These are phyloP conservation scores for Calonectria fujianensis DNA, from an alignment of 2,329 filamentous ascomycete species.

Conservation along the genomic window DNA sequence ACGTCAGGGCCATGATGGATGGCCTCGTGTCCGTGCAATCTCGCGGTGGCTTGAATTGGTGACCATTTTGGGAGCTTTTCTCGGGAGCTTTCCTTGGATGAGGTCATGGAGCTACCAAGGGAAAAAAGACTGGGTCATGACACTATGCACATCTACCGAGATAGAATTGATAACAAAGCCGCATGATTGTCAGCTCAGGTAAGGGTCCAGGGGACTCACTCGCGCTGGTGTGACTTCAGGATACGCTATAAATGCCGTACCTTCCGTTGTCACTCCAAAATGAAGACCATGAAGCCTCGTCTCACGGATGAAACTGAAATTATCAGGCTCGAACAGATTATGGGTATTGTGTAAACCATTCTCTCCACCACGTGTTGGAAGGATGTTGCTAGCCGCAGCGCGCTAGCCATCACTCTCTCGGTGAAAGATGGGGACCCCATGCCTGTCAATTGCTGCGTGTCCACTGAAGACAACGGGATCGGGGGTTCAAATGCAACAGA, in stretches of 20 bases:
- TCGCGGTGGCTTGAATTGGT: slow-evolving; percentile 8
- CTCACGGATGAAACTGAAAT: slow-evolving; percentile 1
- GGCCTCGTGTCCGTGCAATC: slow-evolving; percentile 26
- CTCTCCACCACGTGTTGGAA: slow-evolving; percentile 30
- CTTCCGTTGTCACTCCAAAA: background rate
- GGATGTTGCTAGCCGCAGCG: slow-evolving; percentile 12
- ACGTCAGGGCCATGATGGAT: slow-evolving; percentile 22
- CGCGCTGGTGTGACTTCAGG: background rate
- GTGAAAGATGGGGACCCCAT: background rate
- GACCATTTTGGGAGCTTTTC: background rate
- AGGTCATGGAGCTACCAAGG: background rate
- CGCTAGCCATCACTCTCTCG: background rate
- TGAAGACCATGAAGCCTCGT: background rate
- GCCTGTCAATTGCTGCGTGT: slow-evolving; percentile 18
- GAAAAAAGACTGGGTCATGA: slow-evolving; percentile 1
- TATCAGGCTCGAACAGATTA: slow-evolving; percentile 10
- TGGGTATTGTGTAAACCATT: slow-evolving; percentile 26
- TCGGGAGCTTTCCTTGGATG: slow-evolving; percentile 6
- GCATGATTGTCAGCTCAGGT: background rate
- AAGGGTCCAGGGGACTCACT: background rate
- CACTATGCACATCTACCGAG: background rate
- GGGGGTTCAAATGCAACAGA: slow-evolving; percentile 41
- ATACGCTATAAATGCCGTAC: slow-evolving; percentile 4
- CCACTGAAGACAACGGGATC: slow-evolving; percentile 38
- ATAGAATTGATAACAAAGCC: background rate